Evolutionary conservation across 2,329 filamentous ascomycete species (phyloP), one percentile per base, ranked within the genome.

Genomic region (Elsinoe australis): DNA sequence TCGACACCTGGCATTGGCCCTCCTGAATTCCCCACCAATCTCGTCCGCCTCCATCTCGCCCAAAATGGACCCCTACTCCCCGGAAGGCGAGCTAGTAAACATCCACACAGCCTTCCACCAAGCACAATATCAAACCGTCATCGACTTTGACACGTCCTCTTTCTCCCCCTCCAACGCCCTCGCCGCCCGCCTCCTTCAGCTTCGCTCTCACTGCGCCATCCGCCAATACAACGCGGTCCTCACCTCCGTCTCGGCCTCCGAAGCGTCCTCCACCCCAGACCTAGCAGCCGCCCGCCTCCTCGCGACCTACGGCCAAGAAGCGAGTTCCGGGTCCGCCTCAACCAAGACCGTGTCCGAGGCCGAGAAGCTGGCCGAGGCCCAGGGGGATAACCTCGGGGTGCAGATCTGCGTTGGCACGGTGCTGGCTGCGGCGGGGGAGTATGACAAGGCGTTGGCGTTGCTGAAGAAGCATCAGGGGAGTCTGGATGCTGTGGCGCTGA

Each of bases 391-490:
- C 62, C 67, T 78, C 47, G 82, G 76, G 0, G 88, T 96, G 26
- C 87, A 95, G 71, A 71, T 95, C 31, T 67, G 90, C 5, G 82
- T 78, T 21, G 89, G 84, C n/a, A 90, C 81, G 0, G 78, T 96
- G 39, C 70, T 96, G 52, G 85, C 90, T 61, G 79, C 79, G 15
- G 81, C 80, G 17, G 89, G 84, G 21, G 83, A 85, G 71, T 79
- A 80, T n/a, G 88, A 95, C 53, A 85, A 90, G 64, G 92, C 92
- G 10, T 68, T 96, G 51, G 76, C 80, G 36, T 68, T 96, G 52
- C 69, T 96, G 58, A 78, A 78, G 36, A 82, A 86, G 66, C 90
- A 96, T 64, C 83, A 94, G 62, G 87, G 87, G 50, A 94, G 79
- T 62, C 67, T 83, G 49, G 80, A 83, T 63, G 80, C 82, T 48